These are phyloP conservation scores for Pyropia yezoensis DNA, from an alignment of 23 red algal genomes.

Conservation along the genomic window DNA sequence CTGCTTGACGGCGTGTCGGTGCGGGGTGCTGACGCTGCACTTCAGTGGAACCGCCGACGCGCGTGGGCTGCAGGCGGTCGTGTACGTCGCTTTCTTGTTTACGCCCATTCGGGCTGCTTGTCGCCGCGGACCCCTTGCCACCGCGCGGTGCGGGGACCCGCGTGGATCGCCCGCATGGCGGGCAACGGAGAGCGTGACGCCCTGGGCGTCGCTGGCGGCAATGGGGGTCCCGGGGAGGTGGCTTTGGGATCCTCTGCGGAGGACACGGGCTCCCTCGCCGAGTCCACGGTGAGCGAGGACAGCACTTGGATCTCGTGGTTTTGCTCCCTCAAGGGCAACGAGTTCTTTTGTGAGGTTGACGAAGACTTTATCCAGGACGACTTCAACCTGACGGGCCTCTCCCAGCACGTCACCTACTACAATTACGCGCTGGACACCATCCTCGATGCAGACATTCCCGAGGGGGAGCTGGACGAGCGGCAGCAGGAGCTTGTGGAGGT, in stretches of 20 bases:
- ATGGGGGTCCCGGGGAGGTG: too few species aligned
- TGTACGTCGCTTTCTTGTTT: not conserved
- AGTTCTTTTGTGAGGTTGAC: slow-evolving; percentile 99
- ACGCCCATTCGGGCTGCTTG: not conserved
- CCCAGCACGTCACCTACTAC: slow-evolving; percentile 92
- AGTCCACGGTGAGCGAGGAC: slow-evolving; percentile 54
- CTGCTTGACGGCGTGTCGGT: not conserved
- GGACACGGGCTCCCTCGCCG: slow-evolving; percentile 23
- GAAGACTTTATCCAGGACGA: slow-evolving; percentile 99
- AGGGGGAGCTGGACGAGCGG: slow-evolving; percentile 86
- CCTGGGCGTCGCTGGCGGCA: too few species aligned
- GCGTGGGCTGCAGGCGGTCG: not conserved
- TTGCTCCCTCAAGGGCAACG: slow-evolving; percentile 91
- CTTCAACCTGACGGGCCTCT: slow-evolving; percentile 89
- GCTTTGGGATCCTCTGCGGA: too few species aligned
- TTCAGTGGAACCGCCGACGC: not conserved
- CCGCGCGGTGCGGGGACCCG: too few species aligned
- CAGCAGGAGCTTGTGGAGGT: slow-evolving; percentile 95
- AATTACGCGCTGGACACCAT: slow-evolving; percentile 98
- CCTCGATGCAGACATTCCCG: slow-evolving; percentile 95
- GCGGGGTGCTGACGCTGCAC: not conserved
- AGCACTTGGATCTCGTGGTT: slow-evolving; percentile 97
- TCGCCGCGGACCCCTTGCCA: not conserved
- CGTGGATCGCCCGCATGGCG: too few species aligned
- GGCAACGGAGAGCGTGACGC: too few species aligned